Base-by-base conservation (phyloP, 257 asterid species). In the Solanum pennellii region DNA sequence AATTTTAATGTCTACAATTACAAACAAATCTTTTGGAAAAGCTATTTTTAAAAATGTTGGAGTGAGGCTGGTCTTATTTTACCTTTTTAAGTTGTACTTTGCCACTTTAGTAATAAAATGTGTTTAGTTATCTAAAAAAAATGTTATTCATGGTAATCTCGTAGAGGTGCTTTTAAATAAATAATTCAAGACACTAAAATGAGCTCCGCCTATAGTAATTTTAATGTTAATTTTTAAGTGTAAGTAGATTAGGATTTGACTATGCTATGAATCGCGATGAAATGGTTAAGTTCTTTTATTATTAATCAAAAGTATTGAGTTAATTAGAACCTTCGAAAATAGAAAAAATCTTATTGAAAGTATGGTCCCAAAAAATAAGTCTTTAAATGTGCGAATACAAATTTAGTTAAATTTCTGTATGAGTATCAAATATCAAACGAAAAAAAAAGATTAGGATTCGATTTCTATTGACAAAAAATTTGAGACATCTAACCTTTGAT, bases 301-400 rank as follows among this genome's bases (percentile, higher is more conserved):
- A 2, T 27, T 68, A 68, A 27, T 27, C 0, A 68, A 6, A 68
- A 5, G 8, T 68, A 1, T 14, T 7, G 21, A 3, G 20, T 27
- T 59, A 59, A 59, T 3, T 27, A 2, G 3, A 29, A 7, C 1
- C 0, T 29, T 6, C 1, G 11, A 6, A 68, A 68, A 68, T 27
- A 13, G 9, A 68, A 66, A 12, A 66, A 66, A 1, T 5, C 72
- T 65, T 65, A n/a, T 25, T 65, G 33, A 25, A 18, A 65, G 35
- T 1, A 7, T 12, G 0, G 0, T 0, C 1, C 0, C 18, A 11
- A 14, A 12, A 13, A 27, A 7, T 68, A 13, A 3, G 21, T 16
- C 6, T 0, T 14, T 5, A 8, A 65, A 65, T 68, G 1, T 0
- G 10, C 15, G 5, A 13, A 68, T 27, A 27, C 0, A 5, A 66